Conservation (phyloP, 2,329 filamentous ascomycete species). For the Calonectria leucothoes region DNA sequence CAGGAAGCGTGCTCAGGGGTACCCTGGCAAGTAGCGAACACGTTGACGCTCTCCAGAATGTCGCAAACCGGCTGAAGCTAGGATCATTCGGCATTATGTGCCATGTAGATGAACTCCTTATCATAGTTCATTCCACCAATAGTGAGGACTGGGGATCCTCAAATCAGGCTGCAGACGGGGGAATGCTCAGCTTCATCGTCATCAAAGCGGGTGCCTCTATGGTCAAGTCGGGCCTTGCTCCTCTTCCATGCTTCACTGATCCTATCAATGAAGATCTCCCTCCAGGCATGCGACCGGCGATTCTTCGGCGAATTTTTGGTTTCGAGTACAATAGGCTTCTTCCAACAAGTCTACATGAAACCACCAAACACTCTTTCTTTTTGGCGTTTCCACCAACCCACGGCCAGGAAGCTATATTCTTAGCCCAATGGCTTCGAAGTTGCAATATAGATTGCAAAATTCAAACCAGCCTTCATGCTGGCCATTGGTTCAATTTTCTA, state of each 20-base stretch:
- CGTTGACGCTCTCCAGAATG: slow-evolving; percentile 34
- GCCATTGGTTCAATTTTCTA: slow-evolving; percentile 61
- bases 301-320: slow-evolving; percentile 45
- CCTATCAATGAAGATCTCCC: slow-evolving; percentile 15
- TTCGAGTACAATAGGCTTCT: slow-evolving; percentile 48
- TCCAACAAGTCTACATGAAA: slow-evolving; percentile 27
- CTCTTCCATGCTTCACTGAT: slow-evolving; percentile 28
- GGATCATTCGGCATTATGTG: slow-evolving; percentile 52
- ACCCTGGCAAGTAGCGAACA: slow-evolving; percentile 26
- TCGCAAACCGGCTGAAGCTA: slow-evolving; percentile 49
- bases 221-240: slow-evolving; percentile 37
- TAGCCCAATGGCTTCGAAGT: slow-evolving; percentile 58
- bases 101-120: slow-evolving; percentile 44
- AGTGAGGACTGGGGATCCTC: slow-evolving; percentile 49
- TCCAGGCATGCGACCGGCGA: slow-evolving; percentile 30
- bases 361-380: slow-evolving; percentile 52
- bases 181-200: slow-evolving; percentile 15
- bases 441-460: slow-evolving; percentile 55
- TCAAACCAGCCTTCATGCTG: slow-evolving; percentile 52
- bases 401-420: slow-evolving; percentile 47
- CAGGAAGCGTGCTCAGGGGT: slow-evolving; percentile 36
- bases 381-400: slow-evolving; percentile 60
- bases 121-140: slow-evolving; percentile 54
- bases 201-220: neutral
- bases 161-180: neutral